Evolutionary conservation across 495 filamentous ascomycete genomes (phyloP).

Genomic region (Tetracladium setigerum): DNA sequence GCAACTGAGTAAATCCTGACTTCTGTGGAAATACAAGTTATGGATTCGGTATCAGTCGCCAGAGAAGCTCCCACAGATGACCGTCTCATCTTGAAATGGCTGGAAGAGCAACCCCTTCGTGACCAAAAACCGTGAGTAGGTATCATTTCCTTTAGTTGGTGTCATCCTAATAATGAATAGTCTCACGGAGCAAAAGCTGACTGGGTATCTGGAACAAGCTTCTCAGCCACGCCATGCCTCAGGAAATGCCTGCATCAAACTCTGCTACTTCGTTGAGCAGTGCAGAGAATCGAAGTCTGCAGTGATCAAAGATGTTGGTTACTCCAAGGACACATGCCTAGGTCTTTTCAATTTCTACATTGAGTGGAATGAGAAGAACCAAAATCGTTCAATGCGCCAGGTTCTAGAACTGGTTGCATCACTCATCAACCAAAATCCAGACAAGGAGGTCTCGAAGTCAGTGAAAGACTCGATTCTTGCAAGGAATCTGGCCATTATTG

Average conservation of each 20-base stretch:
- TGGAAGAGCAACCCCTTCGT: constrained; percentile 24
- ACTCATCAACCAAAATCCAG: constrained; percentile 43
- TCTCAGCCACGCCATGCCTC: constrained; percentile 36
- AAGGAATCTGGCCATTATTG: constrained; percentile 40
- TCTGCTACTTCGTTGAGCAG: constrained; percentile 47
- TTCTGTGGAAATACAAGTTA: too few species aligned
- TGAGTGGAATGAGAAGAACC: constrained; percentile 64
- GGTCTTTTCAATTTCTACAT: constrained; percentile 63
- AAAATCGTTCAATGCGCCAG: constrained; percentile 68
- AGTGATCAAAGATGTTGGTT: constrained; percentile 34
- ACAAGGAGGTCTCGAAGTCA: constrained; percentile 22
- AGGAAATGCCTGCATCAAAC: constrained; percentile 38
- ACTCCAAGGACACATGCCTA: constrained; percentile 44
- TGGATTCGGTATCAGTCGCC: neutral
- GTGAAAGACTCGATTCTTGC: constrained; percentile 33
- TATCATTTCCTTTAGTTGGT: neutral
- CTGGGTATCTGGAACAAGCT: constrained; percentile 34
- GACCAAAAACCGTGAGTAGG: constrained; percentile 21
- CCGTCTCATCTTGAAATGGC: constrained; percentile 25
- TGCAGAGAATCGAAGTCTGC: constrained; percentile 37
- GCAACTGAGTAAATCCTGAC: too few species aligned
- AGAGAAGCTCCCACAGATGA: constrained; percentile 8
- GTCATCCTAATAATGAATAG: constrained; percentile 11
- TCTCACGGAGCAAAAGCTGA: constrained; percentile 22
- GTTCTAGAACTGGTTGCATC: constrained; percentile 52